phyloP scores from a whole-genome alignment of 768 basidiomycete species.

The Lactifluus pinguis region DNA sequence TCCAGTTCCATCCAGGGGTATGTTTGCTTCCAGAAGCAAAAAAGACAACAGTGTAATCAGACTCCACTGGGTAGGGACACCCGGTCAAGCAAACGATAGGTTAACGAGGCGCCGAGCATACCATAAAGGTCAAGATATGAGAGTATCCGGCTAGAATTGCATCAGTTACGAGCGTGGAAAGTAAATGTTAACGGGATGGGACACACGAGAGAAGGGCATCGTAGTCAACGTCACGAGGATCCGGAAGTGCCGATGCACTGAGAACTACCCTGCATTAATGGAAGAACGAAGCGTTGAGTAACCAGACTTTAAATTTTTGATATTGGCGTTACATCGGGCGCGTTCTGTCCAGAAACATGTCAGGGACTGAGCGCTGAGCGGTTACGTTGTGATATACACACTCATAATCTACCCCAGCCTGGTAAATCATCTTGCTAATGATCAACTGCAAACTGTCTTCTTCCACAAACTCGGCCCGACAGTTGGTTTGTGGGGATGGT shows the following conservation, averaged over 20 bases:
- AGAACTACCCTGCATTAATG: slow-evolving; percentile 59
- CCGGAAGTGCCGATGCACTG: slow-evolving; percentile 75
- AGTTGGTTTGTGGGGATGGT: slow-evolving; percentile 22
- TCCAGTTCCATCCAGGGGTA: slow-evolving; percentile 80
- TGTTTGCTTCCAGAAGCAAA: slow-evolving; percentile 72
- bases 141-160: slow-evolving; percentile 52
- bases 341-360: slow-evolving; percentile 41
- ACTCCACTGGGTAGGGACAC: slow-evolving; percentile 52
- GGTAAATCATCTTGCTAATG: slow-evolving; percentile 68
- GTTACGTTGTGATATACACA: slow-evolving; percentile 30
- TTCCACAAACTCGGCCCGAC: slow-evolving; percentile 19
- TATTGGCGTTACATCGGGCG: slow-evolving; percentile 58
- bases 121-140: slow-evolving; percentile 77
- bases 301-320: background rate
- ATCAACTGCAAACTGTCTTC: slow-evolving; percentile 50
- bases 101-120: slow-evolving; percentile 24
- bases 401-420: slow-evolving; percentile 88
- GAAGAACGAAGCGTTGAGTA: background rate
- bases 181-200: slow-evolving; percentile 1
- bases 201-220: slow-evolving; percentile 61
- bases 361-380: background rate
- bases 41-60: slow-evolving; percentile 83
- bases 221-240: slow-evolving; percentile 67
- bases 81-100: background rate
- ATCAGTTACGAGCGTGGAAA: slow-evolving; percentile 15